A percentile compares a stretch with the other conserved stretches of the same genome.
phyloP scores from a whole-genome alignment of 1,284 basidiomycete species.

The Naganishia liquefaciens region DNA sequence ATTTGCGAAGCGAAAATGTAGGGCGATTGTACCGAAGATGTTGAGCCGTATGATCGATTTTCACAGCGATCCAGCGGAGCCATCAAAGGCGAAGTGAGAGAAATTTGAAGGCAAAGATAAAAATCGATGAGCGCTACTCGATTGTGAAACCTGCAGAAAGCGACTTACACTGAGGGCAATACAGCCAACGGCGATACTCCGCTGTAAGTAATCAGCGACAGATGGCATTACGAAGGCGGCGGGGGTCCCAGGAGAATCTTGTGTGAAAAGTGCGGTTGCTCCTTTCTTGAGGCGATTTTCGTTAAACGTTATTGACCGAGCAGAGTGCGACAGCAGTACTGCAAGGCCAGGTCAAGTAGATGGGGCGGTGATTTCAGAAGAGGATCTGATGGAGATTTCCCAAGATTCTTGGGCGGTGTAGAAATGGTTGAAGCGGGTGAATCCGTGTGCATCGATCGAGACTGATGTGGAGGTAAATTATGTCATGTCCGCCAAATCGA shows the following conservation, averaged over 20 bases:
- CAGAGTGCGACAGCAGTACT: too few relatives aligned
- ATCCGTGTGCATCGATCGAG: neutral
- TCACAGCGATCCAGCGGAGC: neutral
- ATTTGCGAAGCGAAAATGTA: neutral
- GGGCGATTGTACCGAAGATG: neutral
- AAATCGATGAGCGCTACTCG: neutral
- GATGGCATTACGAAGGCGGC: neutral
- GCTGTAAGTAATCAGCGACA: slow-evolving; percentile 23
- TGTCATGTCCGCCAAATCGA: slow-evolving; percentile 7
- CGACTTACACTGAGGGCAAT: slow-evolving; percentile 20
- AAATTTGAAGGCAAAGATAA: neutral
- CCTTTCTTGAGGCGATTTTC: neutral
- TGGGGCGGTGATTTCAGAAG: too few relatives aligned
- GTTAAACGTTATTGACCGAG: too few relatives aligned
- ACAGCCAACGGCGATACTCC: slow-evolving; percentile 21
- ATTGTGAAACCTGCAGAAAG: neutral
- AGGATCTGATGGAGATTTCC: too few relatives aligned
- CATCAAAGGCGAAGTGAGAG: neutral
- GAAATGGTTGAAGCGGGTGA: neutral
- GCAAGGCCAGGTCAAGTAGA: too few relatives aligned
- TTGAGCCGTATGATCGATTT: neutral
- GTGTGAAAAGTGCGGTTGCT: neutral
- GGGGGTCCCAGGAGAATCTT: neutral
- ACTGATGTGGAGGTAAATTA: slow-evolving; percentile 6
- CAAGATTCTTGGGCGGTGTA: neutral